Evolutionary conservation across 148 eudicot species (phyloP), one percentile per base, ranked within the genome.

Genomic region (Selenicereus undatus): DNA sequence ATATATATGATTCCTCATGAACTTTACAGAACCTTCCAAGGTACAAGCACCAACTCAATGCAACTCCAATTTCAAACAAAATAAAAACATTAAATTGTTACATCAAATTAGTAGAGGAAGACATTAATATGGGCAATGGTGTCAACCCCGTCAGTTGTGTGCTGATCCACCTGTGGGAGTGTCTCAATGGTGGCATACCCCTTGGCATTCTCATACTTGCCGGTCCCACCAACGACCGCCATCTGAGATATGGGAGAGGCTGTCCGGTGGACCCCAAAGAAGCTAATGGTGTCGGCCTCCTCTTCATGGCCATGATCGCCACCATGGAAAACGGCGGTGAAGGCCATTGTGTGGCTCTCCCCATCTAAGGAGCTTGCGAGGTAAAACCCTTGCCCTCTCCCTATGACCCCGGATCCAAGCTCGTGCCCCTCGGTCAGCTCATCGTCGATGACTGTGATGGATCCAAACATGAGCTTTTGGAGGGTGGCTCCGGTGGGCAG

Each of bases 101-200:
- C 16, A n/a, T 4, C 32, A 66, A 52, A 66, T 77, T 35, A 84
- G 71, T 73, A 65, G 80, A 91, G 82, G 75, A 86, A 92, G 22
- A 94, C 91, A 78, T 82, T 92, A 74, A 96, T 86, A 35, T 90
- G 91, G 18, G 94, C 93, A 70, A 93, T 86, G 0, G 99, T 96
- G 50, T 96, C 98, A 51, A 93, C 86, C 11, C 99, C 99, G 87
- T 96, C 99, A 24, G 99, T 96, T 0, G 93, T 93, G 72, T 93
- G 98, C 71, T 93, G 97, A 78, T 96, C 92, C n/a, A 81, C 88
- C 54, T 92, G 95, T 18, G 89, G 98, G 73, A 96, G 82, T 1
- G 93, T 87, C 86, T 89, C 98, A 80, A 96, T 91, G 11, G 92
- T 91, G 24, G 97, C 94, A 87, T 91, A 91, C 82, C 99, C 99